Evolutionary conservation across 345 rosid species (phyloP).

Genomic region (Brassica napus): Da-Ae NC_063438.1:23754001-23754500

Average conservation of each 20-base stretch:
- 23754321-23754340: conserved; percentile 91
- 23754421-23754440: conserved; percentile 64
- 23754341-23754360: conserved; percentile 86
- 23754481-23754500: conserved; percentile 7
- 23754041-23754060: conserved; percentile 88
- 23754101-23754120: conserved; percentile 96
- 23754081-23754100: conserved; percentile 90
- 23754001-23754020: background rate
- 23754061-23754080: conserved; percentile 96
- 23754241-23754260: conserved; percentile 9
- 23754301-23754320: conserved; percentile 51
- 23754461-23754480: conserved; percentile 6
- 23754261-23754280: conserved; percentile 86
- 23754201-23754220: conserved; percentile 31
- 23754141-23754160: conserved; percentile 83
- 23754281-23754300: conserved; percentile 70
- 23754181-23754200: conserved; percentile 97
- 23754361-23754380: conserved; percentile 92
- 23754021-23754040: background rate
- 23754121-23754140: conserved; percentile 98
- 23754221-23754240: background rate
- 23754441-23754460: conserved; percentile 2
- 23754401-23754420: conserved; percentile 81
- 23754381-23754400: conserved; percentile 89
- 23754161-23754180: conserved; percentile 92